These are phyloP conservation scores for Coemansia sp. DNA, from an alignment of 192 early-diverging fungal species.

Conservation along the genomic window DNA sequence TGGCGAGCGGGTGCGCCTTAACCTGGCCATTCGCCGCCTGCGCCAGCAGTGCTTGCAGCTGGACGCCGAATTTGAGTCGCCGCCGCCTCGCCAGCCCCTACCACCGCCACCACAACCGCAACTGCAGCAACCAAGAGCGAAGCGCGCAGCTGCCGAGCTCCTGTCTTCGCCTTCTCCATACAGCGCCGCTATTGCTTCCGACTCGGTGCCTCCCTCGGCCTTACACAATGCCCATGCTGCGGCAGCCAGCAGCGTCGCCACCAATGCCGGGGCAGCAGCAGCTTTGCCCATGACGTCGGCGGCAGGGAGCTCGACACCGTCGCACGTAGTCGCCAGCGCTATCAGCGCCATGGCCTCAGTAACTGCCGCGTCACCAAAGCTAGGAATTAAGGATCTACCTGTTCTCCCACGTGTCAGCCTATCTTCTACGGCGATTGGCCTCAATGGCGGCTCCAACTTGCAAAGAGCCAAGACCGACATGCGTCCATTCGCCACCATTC, in stretches of 20 bases:
- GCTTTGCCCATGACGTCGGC: neutral
- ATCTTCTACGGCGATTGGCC: conserved; percentile 32
- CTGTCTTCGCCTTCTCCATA: neutral
- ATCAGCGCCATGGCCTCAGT: conserved; percentile 1
- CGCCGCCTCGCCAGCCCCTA: conserved; percentile 10
- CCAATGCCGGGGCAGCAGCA: neutral
- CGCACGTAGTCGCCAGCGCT: neutral
- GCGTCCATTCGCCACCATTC: conserved; percentile 21
- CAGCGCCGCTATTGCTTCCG: neutral
- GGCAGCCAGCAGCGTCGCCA: conserved; percentile 1
- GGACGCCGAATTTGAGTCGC: conserved; percentile 22
- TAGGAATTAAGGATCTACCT: conserved; percentile 22
- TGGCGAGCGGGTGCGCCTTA: conserved; percentile 79
- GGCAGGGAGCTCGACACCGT: neutral
- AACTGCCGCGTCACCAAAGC: neutral
- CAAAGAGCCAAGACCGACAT: conserved; percentile 45
- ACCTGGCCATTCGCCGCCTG: conserved; percentile 72
- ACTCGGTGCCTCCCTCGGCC: conserved; percentile 25
- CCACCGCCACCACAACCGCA: conserved; percentile 1
- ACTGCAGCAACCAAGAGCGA: conserved; percentile 1
- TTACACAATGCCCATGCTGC: conserved; percentile 14
- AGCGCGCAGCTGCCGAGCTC: neutral
- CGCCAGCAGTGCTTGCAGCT: conserved; percentile 58
- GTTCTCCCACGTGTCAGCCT: conserved; percentile 29
- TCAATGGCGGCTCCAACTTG: conserved; percentile 16